Base-by-base conservation (phyloP, 2,329 filamentous ascomycete genomes). In the Botryotinia globosa region DNA sequence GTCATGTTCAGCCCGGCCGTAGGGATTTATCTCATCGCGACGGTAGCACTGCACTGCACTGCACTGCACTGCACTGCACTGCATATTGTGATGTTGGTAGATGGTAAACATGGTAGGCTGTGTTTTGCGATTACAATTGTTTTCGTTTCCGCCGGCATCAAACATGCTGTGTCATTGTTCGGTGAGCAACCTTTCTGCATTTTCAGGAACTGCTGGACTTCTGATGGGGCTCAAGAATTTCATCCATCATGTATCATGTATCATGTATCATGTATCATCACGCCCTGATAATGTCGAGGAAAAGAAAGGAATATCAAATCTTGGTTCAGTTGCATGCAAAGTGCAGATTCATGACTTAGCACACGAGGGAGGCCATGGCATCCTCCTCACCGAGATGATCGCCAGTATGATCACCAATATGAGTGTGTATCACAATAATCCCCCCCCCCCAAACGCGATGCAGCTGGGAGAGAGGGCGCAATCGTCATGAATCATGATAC, bases 301-400 rank as follows among this genome's bases (percentile, higher is more conserved):
- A 54, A 39, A 37, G 25, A 39, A 54, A 39, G 39, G 32, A 29
- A 54, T 10, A 54, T 8, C 48, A 48, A 42, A 25, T 59, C 51
- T 42, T 10, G 22, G n/a, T 42, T 22, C 44, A 59, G 39, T 67
- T 67, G 69, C 51, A 72, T 67, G 62, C 69, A 22, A 72, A 48
- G 69, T 72, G 62, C 62, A 72, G 25, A 39, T 54, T 54, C 48
- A 10, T 34, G 34, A 48, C n/a, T 69, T 45, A 67, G 29, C 62
- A 72, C 56, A 65, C 45, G 69, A 54, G 37, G 69, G 25, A 54
- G 12, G 51, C 14, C 59, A 56, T 65, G 62, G 63, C 70, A 62
- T 18, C 22, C 51, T 72, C 48, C 63, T 72, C 70, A 72, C 70
- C 70, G 62, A 68, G 45, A 45, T 39, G 56, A 63, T 63, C 45